Base-by-base conservation (phyloP, 2,329 filamentous ascomycete genomes). In the Daldinia sp. region DNA sequence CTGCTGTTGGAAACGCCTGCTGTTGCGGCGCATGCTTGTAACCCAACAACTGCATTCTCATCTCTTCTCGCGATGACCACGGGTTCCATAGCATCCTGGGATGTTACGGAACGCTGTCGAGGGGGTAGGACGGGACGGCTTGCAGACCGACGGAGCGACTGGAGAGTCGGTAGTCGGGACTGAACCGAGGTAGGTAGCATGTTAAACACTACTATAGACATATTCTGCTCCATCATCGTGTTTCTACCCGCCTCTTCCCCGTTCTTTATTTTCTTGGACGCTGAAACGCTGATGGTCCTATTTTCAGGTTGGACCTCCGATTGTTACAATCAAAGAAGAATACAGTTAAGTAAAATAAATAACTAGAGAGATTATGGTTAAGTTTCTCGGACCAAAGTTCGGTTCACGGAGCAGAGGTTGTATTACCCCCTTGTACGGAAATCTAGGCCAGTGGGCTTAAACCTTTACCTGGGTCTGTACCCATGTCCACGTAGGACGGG, bases 121-220 rank as follows among this genome's bases (percentile, higher is more conserved):
- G 79, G 78, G 20, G 76, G 73, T 33, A 76, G 59, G 18, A 77
- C 74, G 30, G 72, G 72, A 26, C 81, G 73, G 60, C 78, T 82
- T 48, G 80, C 79, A 10, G 80, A 82, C 56, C 78, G 78, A 35
- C 81, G 79, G 48, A 89, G 78, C 4, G 85, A 87, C 33, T 83
- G 82, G 7, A 89, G 79, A 5, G 81, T 82, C 2, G 84, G 84
- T 23, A 89, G 79, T 64, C 84, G 81, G 39, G 81, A 84, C 73
- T 86, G 84, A 4, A 89, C 79, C 4, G 86, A 81, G 1, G 81
- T 79, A 3, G 87, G 87, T 6, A 89, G 82, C 64, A 89, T 82
- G 5, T 83, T 81, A 75, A 86, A 87, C 15, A 89, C 79, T 66
- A 84, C 83, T 23, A 84, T 85, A 51, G 82, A 78, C 57, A 78